Conservation (phyloP, 2,329 filamentous ascomycete genomes). For the Fusarium protoensiforme region DNA sequence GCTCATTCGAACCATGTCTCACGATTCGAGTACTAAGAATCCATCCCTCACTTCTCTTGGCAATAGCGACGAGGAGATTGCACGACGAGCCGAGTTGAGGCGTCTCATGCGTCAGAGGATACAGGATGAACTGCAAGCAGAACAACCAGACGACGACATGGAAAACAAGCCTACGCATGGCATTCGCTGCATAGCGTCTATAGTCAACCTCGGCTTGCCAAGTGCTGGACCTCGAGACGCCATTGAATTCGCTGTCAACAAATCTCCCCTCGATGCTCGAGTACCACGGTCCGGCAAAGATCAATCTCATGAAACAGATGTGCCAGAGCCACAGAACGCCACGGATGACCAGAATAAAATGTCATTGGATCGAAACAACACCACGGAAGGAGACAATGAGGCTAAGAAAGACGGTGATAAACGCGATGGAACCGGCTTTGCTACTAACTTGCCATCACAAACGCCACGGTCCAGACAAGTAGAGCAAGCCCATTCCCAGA, state of each 20-base stretch:
- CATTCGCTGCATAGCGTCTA: constrained; percentile 39
- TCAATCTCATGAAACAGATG: neutral
- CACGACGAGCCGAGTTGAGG: constrained; percentile 66
- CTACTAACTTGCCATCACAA: neutral
- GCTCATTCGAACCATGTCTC: constrained; percentile 59
- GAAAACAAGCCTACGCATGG: constrained; percentile 43
- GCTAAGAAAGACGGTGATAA: neutral
- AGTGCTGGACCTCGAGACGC: constrained; percentile 59
- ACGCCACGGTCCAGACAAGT: constrained; percentile 3
- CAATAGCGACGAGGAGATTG: constrained; percentile 63
- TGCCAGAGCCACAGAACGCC: neutral
- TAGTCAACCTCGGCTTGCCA: constrained; percentile 44
- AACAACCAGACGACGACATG: constrained; percentile 51
- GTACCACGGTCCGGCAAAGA: neutral
- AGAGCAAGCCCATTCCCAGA: constrained; percentile 19
- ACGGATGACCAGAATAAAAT: neutral
- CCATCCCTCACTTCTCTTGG: constrained; percentile 56
- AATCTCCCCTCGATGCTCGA: constrained; percentile 3
- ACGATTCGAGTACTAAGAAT: constrained; percentile 54
- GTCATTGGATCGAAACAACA: neutral
- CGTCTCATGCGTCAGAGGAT: constrained; percentile 67
- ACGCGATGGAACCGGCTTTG: neutral
- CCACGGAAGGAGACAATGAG: neutral
- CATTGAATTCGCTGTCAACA: constrained; percentile 56
- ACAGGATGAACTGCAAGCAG: constrained; percentile 65